phyloP scores from a whole-genome alignment of 116 monocot genomes.

The Zostera marina region DNA sequence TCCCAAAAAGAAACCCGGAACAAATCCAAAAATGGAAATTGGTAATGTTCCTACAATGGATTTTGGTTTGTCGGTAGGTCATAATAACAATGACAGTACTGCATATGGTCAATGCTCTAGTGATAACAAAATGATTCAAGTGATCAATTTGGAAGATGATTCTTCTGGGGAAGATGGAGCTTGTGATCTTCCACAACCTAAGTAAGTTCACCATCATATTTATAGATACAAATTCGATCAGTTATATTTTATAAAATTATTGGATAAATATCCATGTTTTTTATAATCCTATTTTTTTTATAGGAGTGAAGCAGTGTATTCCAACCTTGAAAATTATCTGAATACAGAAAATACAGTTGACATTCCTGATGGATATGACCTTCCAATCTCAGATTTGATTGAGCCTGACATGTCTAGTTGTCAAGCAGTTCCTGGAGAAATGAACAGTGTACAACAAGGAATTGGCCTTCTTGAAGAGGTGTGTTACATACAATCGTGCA shows the following conservation, averaged over 20 bases:
- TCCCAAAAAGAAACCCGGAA: slow-evolving; percentile 7
- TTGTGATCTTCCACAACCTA: slow-evolving; percentile 27
- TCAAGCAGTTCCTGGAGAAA: slow-evolving; percentile 36
- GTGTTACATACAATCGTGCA: too few relatives aligned
- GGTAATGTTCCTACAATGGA: slow-evolving; percentile 16
- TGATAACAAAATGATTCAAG: slow-evolving; percentile 31
- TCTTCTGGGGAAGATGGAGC: slow-evolving; percentile 16
- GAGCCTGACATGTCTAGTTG: slow-evolving; percentile 49
- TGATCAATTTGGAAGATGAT: slow-evolving; percentile 53
- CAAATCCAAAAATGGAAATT: slow-evolving; percentile 10
- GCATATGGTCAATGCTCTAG: slow-evolving; percentile 12
- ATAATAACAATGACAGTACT: slow-evolving; percentile 7
- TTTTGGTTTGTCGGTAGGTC: slow-evolving; percentile 31
- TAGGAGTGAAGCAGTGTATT: slow-evolving; percentile 39
- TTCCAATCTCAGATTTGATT: slow-evolving; percentile 44
- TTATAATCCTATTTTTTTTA: not conserved
- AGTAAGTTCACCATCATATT: slow-evolving; percentile 19
- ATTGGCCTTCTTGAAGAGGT: slow-evolving; percentile 25
- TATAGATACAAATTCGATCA: slow-evolving; percentile 2
- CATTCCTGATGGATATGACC: slow-evolving; percentile 53
- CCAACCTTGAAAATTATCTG: slow-evolving; percentile 37
- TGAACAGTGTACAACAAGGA: slow-evolving; percentile 40
- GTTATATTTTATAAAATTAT: not conserved
- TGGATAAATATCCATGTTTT: not conserved
- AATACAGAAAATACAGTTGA: slow-evolving; percentile 27